Percentiles rank a stretch among this genome's conserved stretches.
phyloP scores from a whole-genome alignment of 306 rosid genomes.

The Lathyrus sativus region DNA sequence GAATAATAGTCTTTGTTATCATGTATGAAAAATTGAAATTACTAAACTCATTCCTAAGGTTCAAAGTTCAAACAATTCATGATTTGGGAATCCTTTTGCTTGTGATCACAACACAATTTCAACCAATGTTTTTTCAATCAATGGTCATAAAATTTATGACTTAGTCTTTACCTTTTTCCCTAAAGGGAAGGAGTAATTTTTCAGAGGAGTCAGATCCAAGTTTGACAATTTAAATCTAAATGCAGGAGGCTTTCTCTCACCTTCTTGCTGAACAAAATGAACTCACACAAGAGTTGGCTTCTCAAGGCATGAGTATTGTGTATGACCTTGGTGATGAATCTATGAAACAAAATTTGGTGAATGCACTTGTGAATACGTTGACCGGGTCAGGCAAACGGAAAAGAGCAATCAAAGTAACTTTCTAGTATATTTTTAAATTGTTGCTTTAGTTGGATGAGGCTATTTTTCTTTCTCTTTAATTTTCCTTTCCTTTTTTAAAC shows the following conservation, averaged over 20 bases:
- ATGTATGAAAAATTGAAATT: neutral
- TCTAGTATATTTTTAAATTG: constrained; percentile 25
- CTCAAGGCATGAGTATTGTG: constrained; percentile 99
- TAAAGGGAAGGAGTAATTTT: constrained; percentile 2
- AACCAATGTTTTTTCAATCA: neutral
- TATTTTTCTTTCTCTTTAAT: constrained; percentile 27
- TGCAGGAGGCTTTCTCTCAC: constrained; percentile 96
- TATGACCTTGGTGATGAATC: constrained; percentile 91
- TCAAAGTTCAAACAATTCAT: neutral
- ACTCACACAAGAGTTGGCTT: constrained; percentile 95
- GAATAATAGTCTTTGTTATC: neutral
- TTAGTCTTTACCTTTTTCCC: neutral
- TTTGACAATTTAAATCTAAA: constrained; percentile 40
- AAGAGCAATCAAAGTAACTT: constrained; percentile 88
- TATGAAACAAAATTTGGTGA: constrained; percentile 83
- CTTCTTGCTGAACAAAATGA: constrained; percentile 93
- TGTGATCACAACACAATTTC: constrained; percentile 7
- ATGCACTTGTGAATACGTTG: constrained; percentile 82
- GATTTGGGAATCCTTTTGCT: neutral
- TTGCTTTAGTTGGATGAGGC: constrained; percentile 6
- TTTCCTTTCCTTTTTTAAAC: constrained; percentile 3
- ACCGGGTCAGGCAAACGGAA: constrained; percentile 92
- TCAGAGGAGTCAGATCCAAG: constrained; percentile 5
- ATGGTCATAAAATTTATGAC: neutral
- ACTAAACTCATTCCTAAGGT: constrained; percentile 1